Percentiles rank a stretch among this genome's conserved stretches.
Conservation (phyloP, 2,329 filamentous ascomycete genomes). For the Trichoderma aggressivum region DNA sequence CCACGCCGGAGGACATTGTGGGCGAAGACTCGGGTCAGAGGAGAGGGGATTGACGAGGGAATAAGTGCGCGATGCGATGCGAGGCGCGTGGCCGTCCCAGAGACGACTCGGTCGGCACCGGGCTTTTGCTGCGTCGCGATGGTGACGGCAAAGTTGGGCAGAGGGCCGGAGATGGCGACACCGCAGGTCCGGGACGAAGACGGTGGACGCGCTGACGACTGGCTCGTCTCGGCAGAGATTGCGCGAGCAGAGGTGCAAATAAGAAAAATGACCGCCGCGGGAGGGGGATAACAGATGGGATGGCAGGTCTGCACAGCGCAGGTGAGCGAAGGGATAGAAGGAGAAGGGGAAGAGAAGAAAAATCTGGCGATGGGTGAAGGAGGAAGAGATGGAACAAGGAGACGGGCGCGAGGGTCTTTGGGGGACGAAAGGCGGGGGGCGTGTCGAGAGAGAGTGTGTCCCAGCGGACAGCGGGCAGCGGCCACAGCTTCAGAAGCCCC, state of each 20-base stretch:
- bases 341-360: not conserved
- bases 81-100: constrained; percentile 1
- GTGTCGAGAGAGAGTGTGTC: constrained; percentile 13
- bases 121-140: not conserved
- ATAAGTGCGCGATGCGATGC: not conserved
- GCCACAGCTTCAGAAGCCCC: constrained; percentile 20
- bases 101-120: not conserved
- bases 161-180: constrained; percentile 22
- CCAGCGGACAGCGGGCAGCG: constrained; percentile 18
- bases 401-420: constrained; percentile 15
- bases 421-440: constrained; percentile 17
- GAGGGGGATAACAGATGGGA: not conserved
- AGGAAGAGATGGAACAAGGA: constrained; percentile 18
- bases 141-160: not conserved
- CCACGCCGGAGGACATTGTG: constrained; percentile 46
- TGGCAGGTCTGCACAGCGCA: not conserved
- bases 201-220: constrained; percentile 17
- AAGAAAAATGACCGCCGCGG: not conserved
- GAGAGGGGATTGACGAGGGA: not conserved
- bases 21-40: not conserved
- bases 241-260: not conserved
- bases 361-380: constrained; percentile 6
- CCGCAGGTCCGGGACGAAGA: constrained; percentile 17
- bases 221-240: not conserved
- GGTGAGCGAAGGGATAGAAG: not conserved